Conservation (phyloP, 1,139 yeast species). For the Yamadazyma sp. region DNA sequence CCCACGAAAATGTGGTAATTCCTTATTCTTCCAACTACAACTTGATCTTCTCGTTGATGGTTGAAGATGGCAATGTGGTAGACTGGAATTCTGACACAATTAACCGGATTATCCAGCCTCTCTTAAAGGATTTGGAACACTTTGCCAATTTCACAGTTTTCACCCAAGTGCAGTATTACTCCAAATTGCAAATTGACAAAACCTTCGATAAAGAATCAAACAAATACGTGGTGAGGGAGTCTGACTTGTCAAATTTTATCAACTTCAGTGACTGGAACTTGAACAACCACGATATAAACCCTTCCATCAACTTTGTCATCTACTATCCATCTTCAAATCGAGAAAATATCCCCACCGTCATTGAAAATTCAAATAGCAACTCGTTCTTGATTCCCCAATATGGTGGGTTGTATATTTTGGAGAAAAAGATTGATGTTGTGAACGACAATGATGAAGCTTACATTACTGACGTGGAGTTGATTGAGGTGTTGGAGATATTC, state of each 20-base stretch:
- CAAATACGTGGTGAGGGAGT: conserved; percentile 32
- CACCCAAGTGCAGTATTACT: conserved; percentile 75
- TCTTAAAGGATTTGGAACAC: conserved; percentile 36
- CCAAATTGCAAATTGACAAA: conserved; percentile 31
- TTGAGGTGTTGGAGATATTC: conserved; percentile 65
- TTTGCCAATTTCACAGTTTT: conserved; percentile 74
- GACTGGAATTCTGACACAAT: conserved; percentile 41
- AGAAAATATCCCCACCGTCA: conserved; percentile 42
- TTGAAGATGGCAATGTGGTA: conserved; percentile 40
- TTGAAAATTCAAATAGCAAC: conserved; percentile 52
- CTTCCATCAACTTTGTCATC: conserved; percentile 67
- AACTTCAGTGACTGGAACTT: conserved; percentile 80
- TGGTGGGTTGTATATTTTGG: conserved; percentile 69
- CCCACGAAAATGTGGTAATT: conserved; percentile 33
- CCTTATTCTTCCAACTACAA: conserved; percentile 67
- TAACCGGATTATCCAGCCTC: conserved; percentile 24
- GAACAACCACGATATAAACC: conserved; percentile 53
- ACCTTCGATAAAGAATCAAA: conserved; percentile 22
- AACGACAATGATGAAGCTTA: conserved; percentile 19
- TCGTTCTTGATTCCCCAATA: conserved; percentile 87
- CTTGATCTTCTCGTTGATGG: conserved; percentile 58
- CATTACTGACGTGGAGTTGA: conserved; percentile 47
- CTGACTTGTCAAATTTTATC: conserved; percentile 66
- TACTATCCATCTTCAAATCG: conserved; percentile 55
- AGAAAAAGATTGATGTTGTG: conserved; percentile 34